Conservation (phyloP, 148 eudicot species). For the Camellia granthamiana region DNA sequence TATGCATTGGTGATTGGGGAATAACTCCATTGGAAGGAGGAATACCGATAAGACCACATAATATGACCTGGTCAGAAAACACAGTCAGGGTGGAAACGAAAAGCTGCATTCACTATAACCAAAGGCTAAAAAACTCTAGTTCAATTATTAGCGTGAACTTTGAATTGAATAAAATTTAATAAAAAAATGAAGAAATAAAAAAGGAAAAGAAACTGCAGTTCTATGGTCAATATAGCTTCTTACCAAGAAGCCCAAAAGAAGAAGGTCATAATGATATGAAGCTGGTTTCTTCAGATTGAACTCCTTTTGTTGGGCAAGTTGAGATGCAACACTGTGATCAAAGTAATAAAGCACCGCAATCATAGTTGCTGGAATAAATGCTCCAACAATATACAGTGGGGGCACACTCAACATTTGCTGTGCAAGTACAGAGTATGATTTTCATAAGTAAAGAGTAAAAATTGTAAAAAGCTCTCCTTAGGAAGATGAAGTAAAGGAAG, state of each 20-base stretch:
- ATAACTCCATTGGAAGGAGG: constrained; percentile 99
- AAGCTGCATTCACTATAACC: neutral
- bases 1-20: constrained; percentile 99
- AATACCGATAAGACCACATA: constrained; percentile 92
- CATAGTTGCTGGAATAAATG: constrained; percentile 98
- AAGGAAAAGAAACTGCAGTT: neutral
- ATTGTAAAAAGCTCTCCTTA: neutral
- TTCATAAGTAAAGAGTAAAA: neutral
- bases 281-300: constrained; percentile 93
- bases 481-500: constrained; percentile 2
- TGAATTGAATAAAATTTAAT: neutral
- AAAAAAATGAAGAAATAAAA: neutral
- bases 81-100: neutral
- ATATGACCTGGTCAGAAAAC: constrained; percentile 46
- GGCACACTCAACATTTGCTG: constrained; percentile 97
- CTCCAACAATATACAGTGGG: constrained; percentile 77
- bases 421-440: neutral
- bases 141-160: neutral
- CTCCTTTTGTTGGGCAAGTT: constrained; percentile 92
- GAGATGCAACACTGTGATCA: constrained; percentile 99
- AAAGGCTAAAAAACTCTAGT: neutral
- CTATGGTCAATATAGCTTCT: constrained; percentile 3
- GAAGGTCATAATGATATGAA: constrained; percentile 96
- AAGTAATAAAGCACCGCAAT: constrained; percentile 97
- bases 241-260: constrained; percentile 88